Evolutionary conservation across 2,329 filamentous ascomycete species (phyloP).

Genomic region (Penicillium digitatum): DNA sequence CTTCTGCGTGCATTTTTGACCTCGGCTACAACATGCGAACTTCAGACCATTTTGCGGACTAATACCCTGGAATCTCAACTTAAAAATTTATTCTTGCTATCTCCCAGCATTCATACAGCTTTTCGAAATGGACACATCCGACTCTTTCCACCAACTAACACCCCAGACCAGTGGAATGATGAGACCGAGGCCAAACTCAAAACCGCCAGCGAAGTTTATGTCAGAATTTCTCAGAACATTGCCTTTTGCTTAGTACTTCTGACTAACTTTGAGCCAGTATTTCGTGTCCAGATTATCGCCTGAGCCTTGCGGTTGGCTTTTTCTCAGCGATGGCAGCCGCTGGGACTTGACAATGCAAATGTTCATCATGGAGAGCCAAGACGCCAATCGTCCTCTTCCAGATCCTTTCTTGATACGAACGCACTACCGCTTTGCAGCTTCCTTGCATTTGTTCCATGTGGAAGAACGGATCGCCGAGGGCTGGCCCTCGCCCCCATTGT

Average conservation of each 20-base stretch:
- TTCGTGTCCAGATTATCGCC: background rate
- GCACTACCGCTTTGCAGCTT: slow-evolving; percentile 8
- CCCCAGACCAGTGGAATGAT: background rate
- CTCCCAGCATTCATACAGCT: slow-evolving; percentile 7
- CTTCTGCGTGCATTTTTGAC: slow-evolving; percentile 5
- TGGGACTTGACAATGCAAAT: slow-evolving; percentile 2
- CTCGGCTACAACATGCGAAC: background rate
- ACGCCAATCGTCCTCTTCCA: slow-evolving; percentile 2
- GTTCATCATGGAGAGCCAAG: background rate
- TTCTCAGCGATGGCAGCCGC: slow-evolving; percentile 1
- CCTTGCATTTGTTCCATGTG: slow-evolving; percentile 14
- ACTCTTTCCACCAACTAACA: background rate
- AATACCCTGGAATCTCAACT: background rate
- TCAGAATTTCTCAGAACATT: background rate
- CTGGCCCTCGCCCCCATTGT: slow-evolving; percentile 3
- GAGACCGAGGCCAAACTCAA: slow-evolving; percentile 2
- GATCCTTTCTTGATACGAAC: slow-evolving; percentile 8
- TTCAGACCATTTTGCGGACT: background rate
- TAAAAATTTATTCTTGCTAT: slow-evolving; percentile 5
- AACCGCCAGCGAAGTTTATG: background rate
- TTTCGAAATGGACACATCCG: slow-evolving; percentile 6
- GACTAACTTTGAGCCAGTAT: no score
- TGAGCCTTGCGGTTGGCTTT: slow-evolving; percentile 1
- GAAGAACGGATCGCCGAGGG: slow-evolving; percentile 10
- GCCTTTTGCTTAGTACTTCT: no score